A percentile compares a stretch with the other conserved stretches of the same genome.
These are phyloP conservation scores for Letharia columbiana DNA, from an alignment of 495 filamentous ascomycete species.

Conservation along the genomic window DNA sequence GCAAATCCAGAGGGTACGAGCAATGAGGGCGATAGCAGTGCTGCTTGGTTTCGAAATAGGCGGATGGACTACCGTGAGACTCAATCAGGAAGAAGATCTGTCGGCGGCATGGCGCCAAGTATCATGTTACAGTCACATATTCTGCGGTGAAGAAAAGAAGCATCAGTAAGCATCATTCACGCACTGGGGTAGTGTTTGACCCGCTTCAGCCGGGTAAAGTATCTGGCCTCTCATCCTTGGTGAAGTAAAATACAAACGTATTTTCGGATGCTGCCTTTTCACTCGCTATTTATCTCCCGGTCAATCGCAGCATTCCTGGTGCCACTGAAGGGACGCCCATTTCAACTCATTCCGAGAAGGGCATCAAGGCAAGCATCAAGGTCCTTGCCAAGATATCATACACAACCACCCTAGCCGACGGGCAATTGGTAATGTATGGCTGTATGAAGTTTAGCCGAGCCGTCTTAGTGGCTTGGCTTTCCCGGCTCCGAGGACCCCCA, in stretches of 20 bases:
- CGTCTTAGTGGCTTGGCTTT: not conserved
- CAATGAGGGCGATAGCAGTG: not conserved
- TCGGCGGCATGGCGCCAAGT: not conserved
- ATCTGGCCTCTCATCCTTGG: not conserved
- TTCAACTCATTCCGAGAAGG: not conserved
- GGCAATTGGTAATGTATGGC: not conserved
- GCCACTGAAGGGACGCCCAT: not conserved
- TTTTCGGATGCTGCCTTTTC: not conserved
- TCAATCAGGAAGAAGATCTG: not conserved
- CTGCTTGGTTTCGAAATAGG: not conserved
- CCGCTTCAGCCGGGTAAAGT: not conserved
- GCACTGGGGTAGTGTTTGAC: not conserved
- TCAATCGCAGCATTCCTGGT: no score
- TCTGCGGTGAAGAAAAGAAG: not conserved
- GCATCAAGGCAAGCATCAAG: not conserved
- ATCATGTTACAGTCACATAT: not conserved
- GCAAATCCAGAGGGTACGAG: not conserved
- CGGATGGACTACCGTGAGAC: no score
- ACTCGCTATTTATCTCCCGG: not conserved
- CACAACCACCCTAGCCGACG: not conserved
- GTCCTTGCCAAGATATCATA: not conserved
- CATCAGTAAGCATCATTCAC: not conserved
- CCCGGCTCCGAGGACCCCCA: not conserved
- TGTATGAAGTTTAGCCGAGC: not conserved
- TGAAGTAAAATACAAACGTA: not conserved